Evolutionary conservation across 371 early-diverging fungal genomes (phyloP).

Genomic region (Rhizopus microsporus): DNA sequence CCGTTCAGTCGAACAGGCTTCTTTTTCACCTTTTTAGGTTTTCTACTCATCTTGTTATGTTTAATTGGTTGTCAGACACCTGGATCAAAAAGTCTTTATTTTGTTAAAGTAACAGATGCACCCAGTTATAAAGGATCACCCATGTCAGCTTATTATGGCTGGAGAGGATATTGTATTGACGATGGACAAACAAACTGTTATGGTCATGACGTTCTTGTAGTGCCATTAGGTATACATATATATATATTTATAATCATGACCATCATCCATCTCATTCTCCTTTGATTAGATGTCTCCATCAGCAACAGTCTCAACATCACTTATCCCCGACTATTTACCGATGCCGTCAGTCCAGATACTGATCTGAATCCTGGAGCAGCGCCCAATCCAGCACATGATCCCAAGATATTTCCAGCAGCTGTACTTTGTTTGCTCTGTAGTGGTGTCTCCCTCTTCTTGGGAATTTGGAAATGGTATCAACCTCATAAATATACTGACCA

Average conservation of each 20-base stretch:
- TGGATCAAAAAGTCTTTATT: constrained; percentile 31
- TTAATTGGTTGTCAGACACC: constrained; percentile 28
- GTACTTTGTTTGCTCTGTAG: constrained; percentile 39
- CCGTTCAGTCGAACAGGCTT: constrained; percentile 32
- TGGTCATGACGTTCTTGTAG: constrained; percentile 35
- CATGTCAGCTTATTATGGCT: constrained; percentile 34
- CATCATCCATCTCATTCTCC: not conserved
- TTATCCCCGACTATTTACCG: constrained; percentile 32
- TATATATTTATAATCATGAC: not conserved
- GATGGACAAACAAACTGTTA: constrained; percentile 19
- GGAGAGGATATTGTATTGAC: constrained; percentile 44
- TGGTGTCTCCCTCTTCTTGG: constrained; percentile 21
- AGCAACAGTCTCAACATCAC: constrained; percentile 32
- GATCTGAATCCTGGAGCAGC: constrained; percentile 34
- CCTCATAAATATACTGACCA: constrained; percentile 33
- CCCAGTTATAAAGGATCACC: constrained; percentile 4
- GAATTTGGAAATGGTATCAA: constrained; percentile 15
- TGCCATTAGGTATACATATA: constrained; percentile 42
- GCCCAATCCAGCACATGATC: constrained; percentile 45
- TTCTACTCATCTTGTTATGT: constrained; percentile 38
- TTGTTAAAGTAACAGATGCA: constrained; percentile 35
- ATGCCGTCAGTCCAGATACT: constrained; percentile 30
- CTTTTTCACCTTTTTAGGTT: constrained; percentile 33
- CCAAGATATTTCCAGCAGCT: constrained; percentile 38
- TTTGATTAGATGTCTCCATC: constrained; percentile 30